Evolutionary conservation across 768 basidiomycete genomes (phyloP).

Genomic region (Vararia minispora): DNA sequence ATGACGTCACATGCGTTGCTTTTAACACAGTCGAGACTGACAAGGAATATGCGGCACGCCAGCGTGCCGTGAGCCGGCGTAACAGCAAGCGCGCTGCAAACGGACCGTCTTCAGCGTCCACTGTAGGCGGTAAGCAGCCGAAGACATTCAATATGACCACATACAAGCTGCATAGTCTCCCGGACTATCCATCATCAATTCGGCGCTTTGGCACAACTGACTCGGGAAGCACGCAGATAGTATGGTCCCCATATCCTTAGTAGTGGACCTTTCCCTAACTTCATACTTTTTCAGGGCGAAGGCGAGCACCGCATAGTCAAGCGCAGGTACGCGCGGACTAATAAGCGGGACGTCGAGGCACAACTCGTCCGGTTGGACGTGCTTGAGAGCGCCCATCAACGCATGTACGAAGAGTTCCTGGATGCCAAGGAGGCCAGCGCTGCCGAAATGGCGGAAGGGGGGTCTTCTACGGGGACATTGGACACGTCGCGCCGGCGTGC

Average conservation of each 20-base stretch:
- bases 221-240: slow-evolving; percentile 23
- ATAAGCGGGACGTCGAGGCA: slow-evolving; percentile 11
- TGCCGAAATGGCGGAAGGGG: background rate
- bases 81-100: background rate
- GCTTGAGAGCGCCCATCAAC: slow-evolving; percentile 4
- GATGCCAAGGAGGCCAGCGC: background rate
- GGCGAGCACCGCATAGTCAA: slow-evolving; percentile 23
- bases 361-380: slow-evolving; percentile 18
- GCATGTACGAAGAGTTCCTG: background rate
- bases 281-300: slow-evolving; percentile 22
- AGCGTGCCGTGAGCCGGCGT: no score
- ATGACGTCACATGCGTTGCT: slow-evolving; percentile 6
- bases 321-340: slow-evolving; percentile 17
- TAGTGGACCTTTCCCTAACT: background rate
- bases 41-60: slow-evolving; percentile 2
- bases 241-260: slow-evolving; percentile 12
- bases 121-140: background rate
- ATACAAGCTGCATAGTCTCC: slow-evolving; percentile 26
- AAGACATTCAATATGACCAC: slow-evolving; percentile 21
- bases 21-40: slow-evolving; percentile 11
- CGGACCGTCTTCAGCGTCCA: background rate
- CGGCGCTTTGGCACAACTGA: slow-evolving; percentile 24
- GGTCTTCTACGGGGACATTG: no score
- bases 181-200: slow-evolving; percentile 22
- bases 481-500: background rate